Evolutionary conservation across 805 yeast genomes (phyloP).

Genomic region (Candida caryicola): DNA sequence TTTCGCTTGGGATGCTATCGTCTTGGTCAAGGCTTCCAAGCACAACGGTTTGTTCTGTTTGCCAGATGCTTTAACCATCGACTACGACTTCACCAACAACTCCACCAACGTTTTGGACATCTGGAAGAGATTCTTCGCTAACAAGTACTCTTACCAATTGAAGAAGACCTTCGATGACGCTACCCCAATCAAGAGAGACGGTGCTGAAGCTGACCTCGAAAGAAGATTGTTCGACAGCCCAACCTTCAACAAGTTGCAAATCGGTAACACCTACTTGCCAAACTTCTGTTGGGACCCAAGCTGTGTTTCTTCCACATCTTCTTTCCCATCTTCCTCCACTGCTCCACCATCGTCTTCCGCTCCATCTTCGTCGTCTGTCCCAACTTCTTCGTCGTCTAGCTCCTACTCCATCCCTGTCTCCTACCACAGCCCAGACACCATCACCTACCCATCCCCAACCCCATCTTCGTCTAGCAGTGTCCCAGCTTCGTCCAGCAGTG

Average conservation of each 20-base stretch:
- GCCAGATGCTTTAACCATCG: conserved; percentile 16
- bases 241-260: conserved; percentile 7
- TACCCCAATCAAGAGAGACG: conserved; percentile 8
- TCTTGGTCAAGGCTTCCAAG: conserved; percentile 13
- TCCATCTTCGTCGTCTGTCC: not conserved
- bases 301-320: conserved; percentile 8
- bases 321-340: conserved; percentile 7
- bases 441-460: not conserved
- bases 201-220: conserved; percentile 1
- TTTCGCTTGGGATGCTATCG: conserved; percentile 17
- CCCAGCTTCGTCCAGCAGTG: conserved; percentile 1
- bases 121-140: conserved; percentile 11
- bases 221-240: conserved; percentile 8
- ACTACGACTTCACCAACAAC: conserved; percentile 11
- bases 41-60: conserved; percentile 14
- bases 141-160: conserved; percentile 8
- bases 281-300: conserved; percentile 15
- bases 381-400: conserved; percentile 2
- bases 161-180: conserved; percentile 7
- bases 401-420: conserved; percentile 4
- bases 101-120: conserved; percentile 3
- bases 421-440: not conserved
- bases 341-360: conserved; percentile 6
- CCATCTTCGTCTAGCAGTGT: conserved; percentile 1
- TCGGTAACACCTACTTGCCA: conserved; percentile 14